phyloP scores from a whole-genome alignment of 495 filamentous ascomycete species.

The Aspergillus hancockii region DNA sequence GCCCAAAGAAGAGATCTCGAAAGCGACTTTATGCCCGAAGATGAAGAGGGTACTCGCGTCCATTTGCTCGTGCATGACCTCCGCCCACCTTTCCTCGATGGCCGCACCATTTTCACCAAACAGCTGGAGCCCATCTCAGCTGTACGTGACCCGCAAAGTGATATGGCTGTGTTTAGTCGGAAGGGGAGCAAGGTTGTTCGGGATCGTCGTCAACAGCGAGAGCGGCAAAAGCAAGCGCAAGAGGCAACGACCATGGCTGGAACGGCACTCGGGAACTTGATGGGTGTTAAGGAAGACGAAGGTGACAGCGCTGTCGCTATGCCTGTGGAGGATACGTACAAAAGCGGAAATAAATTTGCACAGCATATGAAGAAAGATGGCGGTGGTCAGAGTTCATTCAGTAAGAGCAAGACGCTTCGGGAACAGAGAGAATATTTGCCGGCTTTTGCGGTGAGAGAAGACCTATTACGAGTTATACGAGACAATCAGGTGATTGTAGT shows the following conservation, averaged over 20 bases:
- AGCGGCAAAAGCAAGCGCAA: slow-evolving; percentile 92
- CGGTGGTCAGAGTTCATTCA: slow-evolving; percentile 83
- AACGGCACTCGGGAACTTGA: slow-evolving; percentile 88
- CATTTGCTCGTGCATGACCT: slow-evolving; percentile 94
- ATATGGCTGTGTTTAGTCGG: slow-evolving; percentile 97
- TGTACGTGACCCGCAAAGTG: slow-evolving; percentile 90
- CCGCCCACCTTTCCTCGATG: slow-evolving; percentile 93
- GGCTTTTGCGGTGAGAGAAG: slow-evolving; percentile 95
- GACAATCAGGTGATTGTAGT: slow-evolving; percentile 98
- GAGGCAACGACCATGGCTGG: slow-evolving; percentile 93
- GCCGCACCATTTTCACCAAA: slow-evolving; percentile 93
- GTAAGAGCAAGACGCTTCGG: slow-evolving; percentile 82
- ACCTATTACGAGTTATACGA: slow-evolving; percentile 88
- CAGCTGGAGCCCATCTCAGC: slow-evolving; percentile 95
- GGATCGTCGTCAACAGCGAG: slow-evolving; percentile 86
- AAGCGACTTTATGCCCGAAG: slow-evolving; percentile 81
- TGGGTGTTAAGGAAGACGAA: slow-evolving; percentile 94
- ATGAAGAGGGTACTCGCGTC: slow-evolving; percentile 86
- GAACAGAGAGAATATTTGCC: slow-evolving; percentile 95
- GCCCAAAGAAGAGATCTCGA: slow-evolving; percentile 84
- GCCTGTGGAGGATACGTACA: slow-evolving; percentile 70
- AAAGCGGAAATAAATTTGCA: slow-evolving; percentile 79
- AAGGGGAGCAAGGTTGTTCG: slow-evolving; percentile 94
- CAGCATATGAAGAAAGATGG: slow-evolving; percentile 86
- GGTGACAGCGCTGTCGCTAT: slow-evolving; percentile 81